These are phyloP conservation scores for Linnemannia zychae DNA, from an alignment of 192 early-diverging fungal species.

Conservation along the genomic window DNA sequence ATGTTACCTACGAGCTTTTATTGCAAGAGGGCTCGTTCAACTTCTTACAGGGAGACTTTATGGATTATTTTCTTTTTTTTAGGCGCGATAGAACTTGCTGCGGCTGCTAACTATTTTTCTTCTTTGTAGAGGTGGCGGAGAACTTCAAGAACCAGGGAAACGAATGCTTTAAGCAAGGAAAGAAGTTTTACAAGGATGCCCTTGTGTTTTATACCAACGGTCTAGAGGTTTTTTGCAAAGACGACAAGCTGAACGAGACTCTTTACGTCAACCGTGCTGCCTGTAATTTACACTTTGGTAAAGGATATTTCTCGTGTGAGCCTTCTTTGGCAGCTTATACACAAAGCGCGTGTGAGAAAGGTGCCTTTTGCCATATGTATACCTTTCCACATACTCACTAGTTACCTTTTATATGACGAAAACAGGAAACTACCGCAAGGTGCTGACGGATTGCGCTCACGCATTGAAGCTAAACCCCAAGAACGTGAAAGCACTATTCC, in stretches of 20 bases:
- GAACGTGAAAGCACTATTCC: slow-evolving; percentile 94
- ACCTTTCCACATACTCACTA: neutral
- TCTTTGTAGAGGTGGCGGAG: slow-evolving; percentile 74
- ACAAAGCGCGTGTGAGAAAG: neutral
- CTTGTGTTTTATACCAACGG: slow-evolving; percentile 91
- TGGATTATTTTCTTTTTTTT: neutral
- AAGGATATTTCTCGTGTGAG: slow-evolving; percentile 12
- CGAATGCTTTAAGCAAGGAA: slow-evolving; percentile 84
- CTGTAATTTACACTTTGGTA: slow-evolving; percentile 87
- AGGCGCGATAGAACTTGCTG: neutral
- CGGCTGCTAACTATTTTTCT: neutral
- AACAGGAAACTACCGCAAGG: slow-evolving; percentile 85
- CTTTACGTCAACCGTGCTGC: slow-evolving; percentile 93
- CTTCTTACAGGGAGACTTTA: neutral
- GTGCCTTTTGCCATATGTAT: neutral
- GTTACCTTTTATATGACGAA: neutral
- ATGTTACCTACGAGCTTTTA: too few relatives aligned
- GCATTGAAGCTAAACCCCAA: slow-evolving; percentile 82
- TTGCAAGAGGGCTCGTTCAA: neutral
- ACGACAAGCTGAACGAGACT: slow-evolving; percentile 81
- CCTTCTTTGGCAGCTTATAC: neutral
- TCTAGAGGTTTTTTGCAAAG: slow-evolving; percentile 78
- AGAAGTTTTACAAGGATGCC: slow-evolving; percentile 78
- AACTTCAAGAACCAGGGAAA: slow-evolving; percentile 99
- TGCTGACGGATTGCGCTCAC: slow-evolving; percentile 91